Percentiles rank a stretch among this genome's conserved stretches.
Conservation (phyloP, 177 flowering plant species). For the Vitis hybrid region DNA sequence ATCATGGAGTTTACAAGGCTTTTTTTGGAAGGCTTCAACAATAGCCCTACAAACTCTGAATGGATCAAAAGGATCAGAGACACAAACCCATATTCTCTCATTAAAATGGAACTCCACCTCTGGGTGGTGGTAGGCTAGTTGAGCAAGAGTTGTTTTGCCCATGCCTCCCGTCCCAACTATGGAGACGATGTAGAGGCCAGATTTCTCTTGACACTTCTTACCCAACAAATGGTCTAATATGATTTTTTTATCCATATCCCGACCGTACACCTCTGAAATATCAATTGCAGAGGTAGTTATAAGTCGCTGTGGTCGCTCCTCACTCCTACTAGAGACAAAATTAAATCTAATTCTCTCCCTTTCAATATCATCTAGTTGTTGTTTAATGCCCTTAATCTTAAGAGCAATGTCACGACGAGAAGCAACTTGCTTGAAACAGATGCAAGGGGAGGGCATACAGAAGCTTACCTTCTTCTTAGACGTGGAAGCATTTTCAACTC, state of each 20-base stretch:
- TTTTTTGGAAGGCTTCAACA: background rate
- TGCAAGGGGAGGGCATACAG: background rate
- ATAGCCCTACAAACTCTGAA: conserved; percentile 3
- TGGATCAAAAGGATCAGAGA: conserved; percentile 7
- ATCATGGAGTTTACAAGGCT: background rate
- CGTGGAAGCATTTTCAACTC: no score
- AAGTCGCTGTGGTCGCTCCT: background rate
- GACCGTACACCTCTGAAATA: conserved; percentile 5
- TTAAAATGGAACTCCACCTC: conserved; percentile 3
- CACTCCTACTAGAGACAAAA: background rate
- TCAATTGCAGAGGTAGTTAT: conserved; percentile 5
- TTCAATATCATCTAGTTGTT: no score
- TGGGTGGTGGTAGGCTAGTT: background rate
- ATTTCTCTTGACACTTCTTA: background rate
- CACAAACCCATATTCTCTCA: conserved; percentile 15
- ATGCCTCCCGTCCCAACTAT: conserved; percentile 37
- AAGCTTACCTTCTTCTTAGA: conserved; percentile 3
- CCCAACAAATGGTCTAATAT: conserved; percentile 7
- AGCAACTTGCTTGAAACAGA: background rate
- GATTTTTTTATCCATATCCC: conserved; percentile 4
- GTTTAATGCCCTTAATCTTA: no score
- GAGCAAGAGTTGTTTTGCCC: conserved; percentile 15
- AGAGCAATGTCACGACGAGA: no score
- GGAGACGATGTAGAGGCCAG: conserved; percentile 10
- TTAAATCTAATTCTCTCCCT: background rate